phyloP scores from a whole-genome alignment of 2,329 filamentous ascomycete species.

The Talaromyces sp. region DNA sequence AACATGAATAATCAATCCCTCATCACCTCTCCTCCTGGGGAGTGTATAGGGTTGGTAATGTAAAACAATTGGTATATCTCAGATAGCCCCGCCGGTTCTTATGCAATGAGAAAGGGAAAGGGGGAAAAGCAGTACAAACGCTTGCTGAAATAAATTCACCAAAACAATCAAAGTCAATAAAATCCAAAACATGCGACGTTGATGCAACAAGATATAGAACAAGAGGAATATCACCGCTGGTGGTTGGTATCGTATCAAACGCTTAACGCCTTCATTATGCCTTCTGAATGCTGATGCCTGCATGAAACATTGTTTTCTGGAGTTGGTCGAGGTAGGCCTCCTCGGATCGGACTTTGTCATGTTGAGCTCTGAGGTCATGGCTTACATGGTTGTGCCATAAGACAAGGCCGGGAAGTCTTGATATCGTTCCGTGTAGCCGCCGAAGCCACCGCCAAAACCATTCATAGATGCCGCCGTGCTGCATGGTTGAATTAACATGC shows the following conservation, averaged over 20 bases:
- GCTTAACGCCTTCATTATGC: constrained; percentile 55
- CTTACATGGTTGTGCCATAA: constrained; percentile 77
- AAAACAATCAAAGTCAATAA: constrained; percentile 39
- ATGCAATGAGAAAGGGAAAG: constrained; percentile 41
- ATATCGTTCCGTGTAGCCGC: constrained; percentile 71
- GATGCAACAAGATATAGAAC: constrained; percentile 30
- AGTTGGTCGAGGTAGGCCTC: constrained; percentile 19
- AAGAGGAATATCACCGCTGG: constrained; percentile 38
- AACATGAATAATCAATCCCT: constrained; percentile 35
- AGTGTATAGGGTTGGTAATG: constrained; percentile 31
- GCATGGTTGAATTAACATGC: constrained; percentile 79
- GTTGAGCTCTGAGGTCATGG: not conserved
- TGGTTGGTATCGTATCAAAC: constrained; percentile 43
- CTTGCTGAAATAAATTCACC: constrained; percentile 41
- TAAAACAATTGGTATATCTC: constrained; percentile 28
- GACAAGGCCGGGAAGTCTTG: constrained; percentile 68
- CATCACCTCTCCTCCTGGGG: constrained; percentile 28
- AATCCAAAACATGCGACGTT: constrained; percentile 41
- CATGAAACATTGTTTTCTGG: constrained; percentile 19
- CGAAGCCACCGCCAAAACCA: constrained; percentile 51
- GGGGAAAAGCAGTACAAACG: constrained; percentile 36
- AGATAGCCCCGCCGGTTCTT: constrained; percentile 48
- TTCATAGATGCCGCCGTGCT: constrained; percentile 72
- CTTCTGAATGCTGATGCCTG: constrained; percentile 40
- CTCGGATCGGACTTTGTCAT: not conserved